These are phyloP conservation scores for Austroboletus eburneus DNA, from an alignment of 768 basidiomycete genomes.

Conservation along the genomic window DNA sequence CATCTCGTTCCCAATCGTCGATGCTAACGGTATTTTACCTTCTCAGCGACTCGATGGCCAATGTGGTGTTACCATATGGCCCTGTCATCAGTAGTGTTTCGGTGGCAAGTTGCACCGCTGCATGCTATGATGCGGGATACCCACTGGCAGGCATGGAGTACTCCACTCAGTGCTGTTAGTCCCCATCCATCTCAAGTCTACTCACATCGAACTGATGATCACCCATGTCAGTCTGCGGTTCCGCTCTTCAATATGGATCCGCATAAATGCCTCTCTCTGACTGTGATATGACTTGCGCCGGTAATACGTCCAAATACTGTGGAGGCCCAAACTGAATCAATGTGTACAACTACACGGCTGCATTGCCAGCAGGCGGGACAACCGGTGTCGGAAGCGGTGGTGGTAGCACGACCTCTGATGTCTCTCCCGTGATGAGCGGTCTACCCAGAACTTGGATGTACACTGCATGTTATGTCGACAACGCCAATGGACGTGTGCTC, in stretches of 20 bases:
- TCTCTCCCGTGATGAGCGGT: slow-evolving; percentile 42
- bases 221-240: slow-evolving; percentile 34
- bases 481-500: slow-evolving; percentile 61
- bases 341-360: slow-evolving; percentile 15
- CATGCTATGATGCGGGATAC: slow-evolving; percentile 42
- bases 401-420: background rate
- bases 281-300: slow-evolving; percentile 40
- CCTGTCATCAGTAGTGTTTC: slow-evolving; percentile 40
- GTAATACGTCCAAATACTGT: slow-evolving; percentile 51
- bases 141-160: slow-evolving; percentile 43
- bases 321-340: slow-evolving; percentile 58
- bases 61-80: slow-evolving; percentile 32
- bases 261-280: slow-evolving; percentile 41
- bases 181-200: background rate
- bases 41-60: slow-evolving; percentile 31
- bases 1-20: background rate
- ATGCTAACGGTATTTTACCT: background rate
- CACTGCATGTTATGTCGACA: slow-evolving; percentile 69
- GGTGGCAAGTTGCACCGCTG: slow-evolving; percentile 45
- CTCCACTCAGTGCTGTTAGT: slow-evolving; percentile 44
- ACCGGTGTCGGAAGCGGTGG: background rate
- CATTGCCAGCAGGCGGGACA: background rate
- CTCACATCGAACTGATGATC: slow-evolving; percentile 37
- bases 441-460: slow-evolving; percentile 59
- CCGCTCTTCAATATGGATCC: slow-evolving; percentile 17